Evolutionary conservation across 371 early-diverging fungal species (phyloP).

Genomic region (Globomyces sp.): DNA sequence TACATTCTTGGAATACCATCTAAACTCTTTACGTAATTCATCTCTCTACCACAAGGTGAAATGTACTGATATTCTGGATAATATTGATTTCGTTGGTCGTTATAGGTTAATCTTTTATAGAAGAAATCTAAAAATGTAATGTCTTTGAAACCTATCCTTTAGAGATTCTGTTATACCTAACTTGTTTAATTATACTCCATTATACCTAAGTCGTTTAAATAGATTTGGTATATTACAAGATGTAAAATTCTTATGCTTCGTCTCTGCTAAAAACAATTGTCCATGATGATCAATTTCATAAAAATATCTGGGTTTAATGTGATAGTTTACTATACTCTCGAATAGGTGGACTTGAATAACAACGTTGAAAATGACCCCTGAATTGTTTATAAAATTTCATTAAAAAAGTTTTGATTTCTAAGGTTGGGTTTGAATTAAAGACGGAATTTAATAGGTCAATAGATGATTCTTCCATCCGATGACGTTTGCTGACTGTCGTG

Average conservation of each 20-base stretch:
- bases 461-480: too few species aligned
- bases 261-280: slow-evolving; percentile 10
- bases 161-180: too few species aligned
- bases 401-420: too few species aligned
- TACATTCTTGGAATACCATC: background rate
- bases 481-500: too few species aligned
- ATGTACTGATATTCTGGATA: background rate
- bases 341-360: too few species aligned
- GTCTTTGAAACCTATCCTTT: background rate
- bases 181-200: too few species aligned
- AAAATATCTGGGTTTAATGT: background rate
- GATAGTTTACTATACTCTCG: too few species aligned
- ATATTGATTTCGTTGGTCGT: background rate
- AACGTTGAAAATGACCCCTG: too few species aligned
- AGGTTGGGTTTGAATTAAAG: too few species aligned
- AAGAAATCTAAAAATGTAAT: background rate
- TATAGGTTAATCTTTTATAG: background rate
- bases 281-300: slow-evolving; percentile 5
- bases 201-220: too few species aligned
- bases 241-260: slow-evolving; percentile 13
- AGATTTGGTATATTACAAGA: background rate
- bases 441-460: too few species aligned
- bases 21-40: background rate
- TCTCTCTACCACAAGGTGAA: background rate
- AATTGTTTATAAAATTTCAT: too few species aligned